Conservation (phyloP, 2,329 filamentous ascomycete genomes). For the Chaetomiaceae sp. region DNA sequence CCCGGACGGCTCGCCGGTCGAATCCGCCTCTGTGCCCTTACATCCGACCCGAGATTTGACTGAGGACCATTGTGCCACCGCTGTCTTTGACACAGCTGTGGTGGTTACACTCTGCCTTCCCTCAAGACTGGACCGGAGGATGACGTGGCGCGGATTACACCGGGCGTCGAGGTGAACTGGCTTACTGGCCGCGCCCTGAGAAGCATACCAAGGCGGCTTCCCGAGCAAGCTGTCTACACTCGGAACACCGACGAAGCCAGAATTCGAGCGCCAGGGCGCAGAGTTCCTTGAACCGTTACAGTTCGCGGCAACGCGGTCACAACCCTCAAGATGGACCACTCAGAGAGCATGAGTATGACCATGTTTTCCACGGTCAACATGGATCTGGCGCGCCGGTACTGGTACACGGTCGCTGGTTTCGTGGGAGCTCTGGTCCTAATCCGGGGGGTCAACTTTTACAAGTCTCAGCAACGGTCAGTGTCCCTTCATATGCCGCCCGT, state of each 20-base stretch:
- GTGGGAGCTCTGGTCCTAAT: constrained; percentile 40
- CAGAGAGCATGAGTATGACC: constrained; percentile 33
- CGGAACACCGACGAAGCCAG: too few relatives aligned
- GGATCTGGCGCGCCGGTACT: constrained; percentile 51
- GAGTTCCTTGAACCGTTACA: too few relatives aligned
- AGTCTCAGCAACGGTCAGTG: constrained; percentile 40
- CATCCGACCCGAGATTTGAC: neutral
- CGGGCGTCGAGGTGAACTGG: constrained; percentile 3
- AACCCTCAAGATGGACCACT: constrained; percentile 25
- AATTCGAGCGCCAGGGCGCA: neutral
- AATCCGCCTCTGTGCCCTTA: neutral
- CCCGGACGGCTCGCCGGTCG: neutral
- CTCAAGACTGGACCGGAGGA: neutral
- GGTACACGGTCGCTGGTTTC: constrained; percentile 54
- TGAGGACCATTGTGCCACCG: neutral
- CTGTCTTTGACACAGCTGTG: neutral
- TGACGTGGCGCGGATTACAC: neutral
- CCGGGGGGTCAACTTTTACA: constrained; percentile 42
- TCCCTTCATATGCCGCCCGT: neutral
- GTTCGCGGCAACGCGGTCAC: neutral
- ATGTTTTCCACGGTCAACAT: constrained; percentile 45
- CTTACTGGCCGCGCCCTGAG: neutral
- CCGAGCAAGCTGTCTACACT: too few relatives aligned
- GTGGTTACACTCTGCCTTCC: neutral
- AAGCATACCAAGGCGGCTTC: neutral